These are phyloP conservation scores for Chlorella sp. DNA, from an alignment of 139 green algal genomes.

Conservation along the genomic window DNA sequence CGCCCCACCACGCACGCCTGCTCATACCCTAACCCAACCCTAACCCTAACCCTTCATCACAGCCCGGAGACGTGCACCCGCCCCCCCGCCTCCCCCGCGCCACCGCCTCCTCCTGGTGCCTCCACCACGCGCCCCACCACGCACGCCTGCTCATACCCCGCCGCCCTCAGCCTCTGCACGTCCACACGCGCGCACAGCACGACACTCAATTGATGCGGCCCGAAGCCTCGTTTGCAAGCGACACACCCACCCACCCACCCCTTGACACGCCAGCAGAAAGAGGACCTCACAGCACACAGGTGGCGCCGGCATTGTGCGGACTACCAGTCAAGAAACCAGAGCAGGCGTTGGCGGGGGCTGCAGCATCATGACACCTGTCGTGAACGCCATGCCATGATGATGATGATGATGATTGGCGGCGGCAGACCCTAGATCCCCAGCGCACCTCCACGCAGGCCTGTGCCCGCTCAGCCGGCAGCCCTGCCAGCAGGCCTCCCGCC, in stretches of 20 bases:
- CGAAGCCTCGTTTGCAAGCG: background rate
- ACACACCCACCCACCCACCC: background rate
- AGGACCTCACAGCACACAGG: too few relatives aligned
- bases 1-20: background rate
- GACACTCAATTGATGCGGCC: background rate
- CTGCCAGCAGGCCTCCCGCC: slow-evolving; percentile 46
- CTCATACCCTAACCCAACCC: too few relatives aligned
- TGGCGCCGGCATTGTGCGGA: too few relatives aligned
- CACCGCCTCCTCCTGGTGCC: too few relatives aligned
- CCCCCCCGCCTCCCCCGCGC: too few relatives aligned
- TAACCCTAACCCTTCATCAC: too few relatives aligned
- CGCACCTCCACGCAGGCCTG: background rate
- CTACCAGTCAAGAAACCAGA: too few relatives aligned
- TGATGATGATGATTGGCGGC: background rate
- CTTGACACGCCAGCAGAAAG: background rate
- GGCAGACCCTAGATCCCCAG: background rate
- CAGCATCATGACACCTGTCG: background rate
- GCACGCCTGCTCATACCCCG: background rate
- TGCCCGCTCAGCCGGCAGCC: slow-evolving; percentile 33
- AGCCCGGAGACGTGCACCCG: too few relatives aligned
- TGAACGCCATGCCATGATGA: background rate
- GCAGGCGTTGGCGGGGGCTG: background rate
- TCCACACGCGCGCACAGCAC: background rate
- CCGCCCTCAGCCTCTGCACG: background rate
- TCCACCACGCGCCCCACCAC: background rate